phyloP scores from a whole-genome alignment of 345 rosid genomes.

The Gossypium herbaceum region DNA sequence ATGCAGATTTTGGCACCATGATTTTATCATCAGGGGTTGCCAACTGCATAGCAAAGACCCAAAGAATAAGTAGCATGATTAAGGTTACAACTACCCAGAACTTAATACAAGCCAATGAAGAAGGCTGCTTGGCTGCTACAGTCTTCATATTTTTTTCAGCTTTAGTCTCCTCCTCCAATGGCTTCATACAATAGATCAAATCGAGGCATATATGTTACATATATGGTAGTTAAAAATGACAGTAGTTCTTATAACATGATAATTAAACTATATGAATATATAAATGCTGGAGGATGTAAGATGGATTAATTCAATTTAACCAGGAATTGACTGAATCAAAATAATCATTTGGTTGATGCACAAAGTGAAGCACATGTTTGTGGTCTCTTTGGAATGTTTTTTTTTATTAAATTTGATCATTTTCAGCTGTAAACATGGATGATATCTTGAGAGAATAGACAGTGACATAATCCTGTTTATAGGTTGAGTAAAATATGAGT shows the following conservation, averaged over 20 bases:
- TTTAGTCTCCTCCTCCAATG: background rate
- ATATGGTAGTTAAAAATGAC: no score
- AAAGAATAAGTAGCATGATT: slow-evolving; percentile 4
- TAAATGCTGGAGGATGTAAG: background rate
- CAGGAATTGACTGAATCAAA: background rate
- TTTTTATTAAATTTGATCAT: background rate
- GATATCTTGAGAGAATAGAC: background rate
- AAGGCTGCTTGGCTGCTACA: background rate
- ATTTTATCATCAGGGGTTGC: background rate
- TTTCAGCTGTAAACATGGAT: background rate
- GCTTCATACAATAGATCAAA: background rate
- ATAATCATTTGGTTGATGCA: background rate
- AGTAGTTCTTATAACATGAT: background rate
- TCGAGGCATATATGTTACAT: no score
- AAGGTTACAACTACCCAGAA: slow-evolving; percentile 5
- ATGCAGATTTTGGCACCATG: background rate
- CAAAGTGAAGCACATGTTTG: background rate
- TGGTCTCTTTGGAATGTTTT: background rate
- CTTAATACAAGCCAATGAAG: slow-evolving; percentile 7
- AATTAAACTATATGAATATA: background rate
- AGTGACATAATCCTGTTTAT: background rate
- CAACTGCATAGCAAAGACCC: slow-evolving; percentile 10
- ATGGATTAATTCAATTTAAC: background rate
- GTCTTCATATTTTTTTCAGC: background rate
- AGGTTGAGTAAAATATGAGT: no score